Conservation (phyloP, 2,329 filamentous ascomycete species). For the Aspergillus sp. region DNA sequence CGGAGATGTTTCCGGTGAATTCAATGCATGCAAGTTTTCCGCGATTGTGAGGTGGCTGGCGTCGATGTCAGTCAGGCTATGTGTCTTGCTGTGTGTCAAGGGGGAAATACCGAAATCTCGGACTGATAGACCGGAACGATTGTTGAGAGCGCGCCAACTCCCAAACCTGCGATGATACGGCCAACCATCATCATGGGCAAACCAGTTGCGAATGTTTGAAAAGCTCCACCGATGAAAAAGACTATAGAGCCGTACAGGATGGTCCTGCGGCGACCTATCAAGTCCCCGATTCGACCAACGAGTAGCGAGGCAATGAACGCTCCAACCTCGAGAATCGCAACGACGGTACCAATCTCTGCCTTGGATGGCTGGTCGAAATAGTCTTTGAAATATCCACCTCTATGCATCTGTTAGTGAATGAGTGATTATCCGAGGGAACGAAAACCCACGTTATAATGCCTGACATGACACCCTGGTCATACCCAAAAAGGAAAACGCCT, state of each 20-base stretch:
- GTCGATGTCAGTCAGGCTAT: conserved; percentile 16
- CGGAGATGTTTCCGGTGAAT: conserved; percentile 94
- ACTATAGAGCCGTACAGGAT: conserved; percentile 92
- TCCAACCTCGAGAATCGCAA: conserved; percentile 92
- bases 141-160: conserved; percentile 84
- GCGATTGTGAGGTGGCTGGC: conserved; percentile 79
- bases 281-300: conserved; percentile 85
- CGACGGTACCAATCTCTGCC: conserved; percentile 92
- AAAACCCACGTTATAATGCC: conserved; percentile 64
- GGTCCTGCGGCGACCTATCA: conserved; percentile 83
- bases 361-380: conserved; percentile 88
- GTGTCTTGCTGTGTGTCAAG: not conserved
- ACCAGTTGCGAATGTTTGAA: conserved; percentile 77
- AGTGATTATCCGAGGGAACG: not conserved
- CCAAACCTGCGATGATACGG: conserved; percentile 78
- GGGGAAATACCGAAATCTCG: conserved; percentile 67
- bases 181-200: conserved; percentile 88
- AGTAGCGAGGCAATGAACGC: conserved; percentile 85
- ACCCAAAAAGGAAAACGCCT: conserved; percentile 65
- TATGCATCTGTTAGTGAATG: conserved; percentile 39
- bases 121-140: conserved; percentile 94
- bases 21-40: conserved; percentile 97
- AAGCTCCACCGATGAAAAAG: conserved; percentile 78
- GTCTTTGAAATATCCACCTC: conserved; percentile 81
- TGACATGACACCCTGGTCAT: conserved; percentile 66